These are phyloP conservation scores for Cystobasidium onofrii DNA, from an alignment of 768 basidiomycete species.

Conservation along the genomic window DNA sequence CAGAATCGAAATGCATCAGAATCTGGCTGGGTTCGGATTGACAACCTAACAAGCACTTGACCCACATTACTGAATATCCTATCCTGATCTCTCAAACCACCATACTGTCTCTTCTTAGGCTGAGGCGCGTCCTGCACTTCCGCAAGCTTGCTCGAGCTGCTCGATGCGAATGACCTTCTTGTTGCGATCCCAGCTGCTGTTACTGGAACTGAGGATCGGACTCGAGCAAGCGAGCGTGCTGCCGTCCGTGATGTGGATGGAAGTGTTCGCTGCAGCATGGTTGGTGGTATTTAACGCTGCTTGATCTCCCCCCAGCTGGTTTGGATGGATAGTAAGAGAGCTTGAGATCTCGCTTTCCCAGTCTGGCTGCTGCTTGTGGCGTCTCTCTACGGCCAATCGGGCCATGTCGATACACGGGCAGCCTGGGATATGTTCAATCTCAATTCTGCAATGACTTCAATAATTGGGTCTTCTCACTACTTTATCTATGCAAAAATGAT, in stretches of 20 bases:
- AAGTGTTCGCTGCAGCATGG: constrained; percentile 7
- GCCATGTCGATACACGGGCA: too few relatives aligned
- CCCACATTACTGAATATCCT: constrained; percentile 42
- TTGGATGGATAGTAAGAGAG: too few relatives aligned
- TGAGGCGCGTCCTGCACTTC: constrained; percentile 26
- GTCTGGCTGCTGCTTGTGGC: too few relatives aligned
- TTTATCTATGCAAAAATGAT: too few relatives aligned
- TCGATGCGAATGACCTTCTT: constrained; percentile 24
- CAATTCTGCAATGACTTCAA: too few relatives aligned
- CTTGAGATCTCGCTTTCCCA: too few relatives aligned
- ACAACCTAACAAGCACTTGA: not conserved
- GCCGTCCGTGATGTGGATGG: constrained; percentile 11
- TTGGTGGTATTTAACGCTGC: too few relatives aligned
- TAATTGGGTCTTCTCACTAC: too few relatives aligned
- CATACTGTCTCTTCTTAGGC: constrained; percentile 14
- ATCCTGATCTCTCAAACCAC: constrained; percentile 41
- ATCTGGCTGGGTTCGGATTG: not conserved
- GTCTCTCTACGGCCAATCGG: too few relatives aligned
- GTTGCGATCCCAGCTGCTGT: not conserved
- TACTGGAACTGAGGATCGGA: not conserved
- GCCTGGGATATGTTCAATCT: too few relatives aligned
- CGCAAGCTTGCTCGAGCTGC: not conserved
- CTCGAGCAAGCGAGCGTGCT: not conserved
- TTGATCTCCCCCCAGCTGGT: too few relatives aligned
- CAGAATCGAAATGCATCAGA: too few relatives aligned